These are phyloP conservation scores for Wallacemonas sp. DNA, from an alignment of 208 protist species.

Conservation along the genomic window DNA sequence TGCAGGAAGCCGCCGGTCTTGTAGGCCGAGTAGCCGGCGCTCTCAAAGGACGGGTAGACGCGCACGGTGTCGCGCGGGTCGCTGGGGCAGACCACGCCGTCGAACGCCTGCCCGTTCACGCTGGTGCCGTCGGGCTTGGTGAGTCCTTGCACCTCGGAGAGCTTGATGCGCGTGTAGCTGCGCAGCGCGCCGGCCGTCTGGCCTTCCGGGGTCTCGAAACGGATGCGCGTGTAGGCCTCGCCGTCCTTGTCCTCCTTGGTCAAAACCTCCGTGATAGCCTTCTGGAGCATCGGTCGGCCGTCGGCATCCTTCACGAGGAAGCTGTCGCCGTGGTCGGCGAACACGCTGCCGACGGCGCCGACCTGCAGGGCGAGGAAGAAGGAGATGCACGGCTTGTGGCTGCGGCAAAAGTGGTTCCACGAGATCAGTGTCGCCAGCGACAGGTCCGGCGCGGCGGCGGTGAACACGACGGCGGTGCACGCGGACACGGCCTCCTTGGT, in stretches of 20 bases:
- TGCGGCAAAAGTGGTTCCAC: slow-evolving; percentile 83
- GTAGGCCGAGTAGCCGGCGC: slow-evolving; percentile 70
- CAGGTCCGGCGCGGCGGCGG: slow-evolving; percentile 70
- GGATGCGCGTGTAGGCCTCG: slow-evolving; percentile 68
- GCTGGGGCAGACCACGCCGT: slow-evolving; percentile 73
- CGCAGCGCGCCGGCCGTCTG: slow-evolving; percentile 78
- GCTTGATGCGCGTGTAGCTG: slow-evolving; percentile 87
- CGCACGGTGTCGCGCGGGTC: slow-evolving; percentile 83
- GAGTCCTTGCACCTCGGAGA: slow-evolving; percentile 81
- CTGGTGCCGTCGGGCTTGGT: slow-evolving; percentile 57
- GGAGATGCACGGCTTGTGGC: slow-evolving; percentile 57
- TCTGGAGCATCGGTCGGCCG: slow-evolving; percentile 79
- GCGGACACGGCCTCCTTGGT: slow-evolving; percentile 50
- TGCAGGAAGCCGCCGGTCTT: slow-evolving; percentile 85
- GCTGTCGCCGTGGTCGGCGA: slow-evolving; percentile 74
- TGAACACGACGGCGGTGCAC: slow-evolving; percentile 73
- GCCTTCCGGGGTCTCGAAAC: slow-evolving; percentile 85
- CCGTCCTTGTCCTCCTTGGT: slow-evolving; percentile 63
- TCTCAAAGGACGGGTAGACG: slow-evolving; percentile 83
- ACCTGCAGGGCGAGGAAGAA: slow-evolving; percentile 79
- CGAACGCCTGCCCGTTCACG: slow-evolving; percentile 64
- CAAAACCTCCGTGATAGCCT: slow-evolving; percentile 67
- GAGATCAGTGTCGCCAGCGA: slow-evolving; percentile 59
- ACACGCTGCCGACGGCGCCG: slow-evolving; percentile 75
- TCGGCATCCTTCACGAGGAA: slow-evolving; percentile 86